Percentiles rank a stretch among this genome's conserved stretches.
These are phyloP conservation scores for Lasiosphaeria hispida DNA, from an alignment of 495 filamentous ascomycete species.

Conservation along the genomic window DNA sequence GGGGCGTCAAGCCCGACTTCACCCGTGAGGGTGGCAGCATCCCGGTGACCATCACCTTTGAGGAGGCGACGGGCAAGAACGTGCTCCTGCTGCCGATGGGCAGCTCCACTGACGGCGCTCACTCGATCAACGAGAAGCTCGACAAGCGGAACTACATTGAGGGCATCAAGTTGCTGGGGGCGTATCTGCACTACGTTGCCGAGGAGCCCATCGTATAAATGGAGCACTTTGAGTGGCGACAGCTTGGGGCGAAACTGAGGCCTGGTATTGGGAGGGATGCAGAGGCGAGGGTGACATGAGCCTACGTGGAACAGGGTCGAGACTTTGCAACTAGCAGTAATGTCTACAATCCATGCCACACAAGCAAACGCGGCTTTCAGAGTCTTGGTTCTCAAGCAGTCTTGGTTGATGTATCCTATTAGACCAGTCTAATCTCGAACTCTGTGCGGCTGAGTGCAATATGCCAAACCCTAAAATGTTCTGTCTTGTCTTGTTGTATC, in stretches of 20 bases:
- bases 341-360: no score
- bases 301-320: no score
- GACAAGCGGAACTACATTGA: slow-evolving; percentile 97
- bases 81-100: slow-evolving; percentile 95
- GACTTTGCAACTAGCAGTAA: no score
- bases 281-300: no score
- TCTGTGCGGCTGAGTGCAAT: background rate
- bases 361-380: background rate
- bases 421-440: slow-evolving; percentile 1
- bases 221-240: no score
- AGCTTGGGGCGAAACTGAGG: no score
- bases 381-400: background rate
- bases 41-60: slow-evolving; percentile 93
- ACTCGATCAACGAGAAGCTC: slow-evolving; percentile 97
- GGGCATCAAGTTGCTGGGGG: slow-evolving; percentile 92
- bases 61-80: slow-evolving; percentile 98
- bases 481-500: background rate
- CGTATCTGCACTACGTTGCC: slow-evolving; percentile 95
- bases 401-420: background rate
- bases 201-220: slow-evolving; percentile 66
- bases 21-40: slow-evolving; percentile 97
- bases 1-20: slow-evolving; percentile 88
- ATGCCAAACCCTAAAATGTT: background rate
- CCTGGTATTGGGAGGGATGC: no score
- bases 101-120: slow-evolving; percentile 91